Percentiles rank a stretch among this genome's conserved stretches.
These are phyloP conservation scores for Mycena sanguinolenta DNA, from an alignment of 768 basidiomycete species.

Conservation along the genomic window DNA sequence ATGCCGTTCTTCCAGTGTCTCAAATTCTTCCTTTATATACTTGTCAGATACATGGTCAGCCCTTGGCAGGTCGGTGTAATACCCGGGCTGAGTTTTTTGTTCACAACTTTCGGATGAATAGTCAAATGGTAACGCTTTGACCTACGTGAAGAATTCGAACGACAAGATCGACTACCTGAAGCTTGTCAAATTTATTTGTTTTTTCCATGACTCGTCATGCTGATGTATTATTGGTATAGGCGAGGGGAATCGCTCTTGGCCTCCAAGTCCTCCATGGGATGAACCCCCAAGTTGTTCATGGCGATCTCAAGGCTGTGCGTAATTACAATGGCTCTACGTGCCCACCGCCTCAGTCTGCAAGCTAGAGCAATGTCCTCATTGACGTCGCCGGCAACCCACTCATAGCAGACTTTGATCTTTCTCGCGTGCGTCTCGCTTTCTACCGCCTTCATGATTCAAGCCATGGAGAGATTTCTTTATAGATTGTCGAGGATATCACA, in stretches of 20 bases:
- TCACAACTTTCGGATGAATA: slow-evolving; percentile 13
- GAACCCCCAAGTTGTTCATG: slow-evolving; percentile 65
- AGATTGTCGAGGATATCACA: slow-evolving; percentile 71
- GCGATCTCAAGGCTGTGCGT: slow-evolving; percentile 66
- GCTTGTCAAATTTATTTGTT: slow-evolving; percentile 49
- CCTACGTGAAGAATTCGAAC: slow-evolving; percentile 60
- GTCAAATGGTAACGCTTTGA: slow-evolving; percentile 62
- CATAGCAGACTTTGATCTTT: slow-evolving; percentile 70
- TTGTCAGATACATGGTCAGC: slow-evolving; percentile 66
- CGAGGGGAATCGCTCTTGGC: slow-evolving; percentile 60
- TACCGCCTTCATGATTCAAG: not conserved
- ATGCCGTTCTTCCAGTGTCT: slow-evolving; percentile 31
- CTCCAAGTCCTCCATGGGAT: slow-evolving; percentile 64
- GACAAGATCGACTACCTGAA: slow-evolving; percentile 54
- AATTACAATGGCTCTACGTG: not conserved
- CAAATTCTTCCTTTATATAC: slow-evolving; percentile 6
- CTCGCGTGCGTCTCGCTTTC: slow-evolving; percentile 51
- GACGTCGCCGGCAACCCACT: slow-evolving; percentile 59
- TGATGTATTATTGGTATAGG: slow-evolving; percentile 47
- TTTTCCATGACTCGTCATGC: not conserved
- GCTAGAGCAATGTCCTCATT: slow-evolving; percentile 64
- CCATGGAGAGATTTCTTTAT: not conserved
- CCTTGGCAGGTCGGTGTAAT: slow-evolving; percentile 60
- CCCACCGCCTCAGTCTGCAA: not conserved
- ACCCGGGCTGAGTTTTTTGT: not conserved